Base-by-base conservation (phyloP, 2,329 filamentous ascomycete genomes). In the Diplodia sapinea region DNA sequence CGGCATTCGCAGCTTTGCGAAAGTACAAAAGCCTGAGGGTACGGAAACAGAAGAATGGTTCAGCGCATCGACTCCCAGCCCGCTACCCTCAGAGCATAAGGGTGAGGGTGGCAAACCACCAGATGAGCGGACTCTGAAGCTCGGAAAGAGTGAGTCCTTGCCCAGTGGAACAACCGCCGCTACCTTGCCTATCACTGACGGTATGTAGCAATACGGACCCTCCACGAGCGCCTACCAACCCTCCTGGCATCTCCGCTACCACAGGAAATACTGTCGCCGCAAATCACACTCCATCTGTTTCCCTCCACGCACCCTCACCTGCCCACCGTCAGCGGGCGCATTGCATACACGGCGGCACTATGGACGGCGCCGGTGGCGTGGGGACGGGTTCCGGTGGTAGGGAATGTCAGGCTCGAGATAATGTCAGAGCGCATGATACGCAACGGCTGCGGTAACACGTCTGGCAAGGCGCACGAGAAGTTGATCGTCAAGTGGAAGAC, bases 311-410 rank as follows among this genome's bases (percentile, higher is more conserved):
- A 96, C 74, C 92, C 91, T 2, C 91, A 94, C 77, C 91, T 99
- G 2, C 95, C 95, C 40, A 91, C 89, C n/a, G 95, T 98, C 50
- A 92, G 92, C 33, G 95, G 95, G 64, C 88, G 91, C 56, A 91
- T 97, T 43, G 91, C 93, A 57, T 99, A 99, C 78, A 91, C 91
- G 43, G 94, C 95, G 20, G 95, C 95, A 2, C 84, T 99, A 47
- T 98, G 94, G 94, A 97, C 95, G 0, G 93, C 94, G 0, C 95
- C 95, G 0, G 90, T 99, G 63, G 94, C 94, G 36, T 99, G 95
- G 95, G 96, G 96, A 74, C 88, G 92, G 33, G 86, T 99, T 1
- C 95, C 95, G 2, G 87, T 98, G 23, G 86, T 97, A 38, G 94
- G 94, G 71, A 96, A 97, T 74, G 92, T 97, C 54, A 89, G 89